Base-by-base conservation (phyloP, 371 early-diverging fungal species). In the Choanephora cucurbitarum region DNA sequence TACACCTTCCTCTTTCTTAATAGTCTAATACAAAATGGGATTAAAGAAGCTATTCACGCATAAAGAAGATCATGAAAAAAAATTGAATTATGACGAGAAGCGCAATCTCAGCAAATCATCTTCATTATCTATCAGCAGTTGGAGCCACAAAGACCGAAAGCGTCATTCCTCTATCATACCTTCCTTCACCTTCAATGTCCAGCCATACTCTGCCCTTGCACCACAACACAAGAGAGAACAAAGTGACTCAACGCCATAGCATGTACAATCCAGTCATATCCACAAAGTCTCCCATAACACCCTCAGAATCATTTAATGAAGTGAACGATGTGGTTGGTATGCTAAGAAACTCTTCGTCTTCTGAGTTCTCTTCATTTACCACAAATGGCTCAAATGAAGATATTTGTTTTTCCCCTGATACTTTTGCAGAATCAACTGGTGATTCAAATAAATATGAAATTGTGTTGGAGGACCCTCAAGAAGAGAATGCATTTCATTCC, bases 1-100 rank as follows among this genome's bases (percentile, higher is more conserved):
- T 49, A n/a, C n/a, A n/a, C n/a, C 19, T 37, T 31, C 41, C 21
- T 41, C 19, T 51, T 41, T 42, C 13, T 28, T 28, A 13, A 34
- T 21, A 44, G 15, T n/a, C 19, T 9, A 22, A 31, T 13, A 14
- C 18, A 46, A 39, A 22, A 64, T 64, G 65, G 56, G 56, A n/a
- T 14, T 64, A 46, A 64, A 59, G 34, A 64, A 64, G 18, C 22
- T 64, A 31, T 64, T 64, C 31, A 59, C 64, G 18, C 19, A 40
- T 13, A 55, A 58, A 21, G 22, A 51, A 15, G 32, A 47, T 10
- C 15, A 11, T 46, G 34, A 23, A 6, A 44, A 23, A 17, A 41
- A 22, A 22, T 17, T 18, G 2, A 19, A 11, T 2, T 33, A 49
- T 18, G 19, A 24, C 22, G 31, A 40, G 45, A 49, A 18, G 40